These are phyloP conservation scores for Dioszegia hungarica DNA, from an alignment of 768 basidiomycete genomes.

Conservation along the genomic window DNA sequence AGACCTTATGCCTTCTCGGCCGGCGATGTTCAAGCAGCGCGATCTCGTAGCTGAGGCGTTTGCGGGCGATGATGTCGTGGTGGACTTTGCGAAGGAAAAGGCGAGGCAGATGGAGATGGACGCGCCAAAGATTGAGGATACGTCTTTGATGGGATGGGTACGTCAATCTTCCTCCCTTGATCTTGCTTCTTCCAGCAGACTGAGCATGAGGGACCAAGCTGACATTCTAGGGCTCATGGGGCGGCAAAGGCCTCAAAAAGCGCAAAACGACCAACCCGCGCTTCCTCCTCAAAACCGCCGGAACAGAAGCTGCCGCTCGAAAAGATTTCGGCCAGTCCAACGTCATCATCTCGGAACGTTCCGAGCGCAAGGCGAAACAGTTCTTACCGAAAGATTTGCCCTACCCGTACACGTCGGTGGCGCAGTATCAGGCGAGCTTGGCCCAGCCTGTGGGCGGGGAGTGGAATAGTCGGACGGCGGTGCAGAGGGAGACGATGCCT, in stretches of 20 bases:
- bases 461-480: constrained; percentile 77
- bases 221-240: constrained; percentile 75
- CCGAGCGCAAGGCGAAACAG: constrained; percentile 86
- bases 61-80: constrained; percentile 92
- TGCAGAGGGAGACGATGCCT: constrained; percentile 66
- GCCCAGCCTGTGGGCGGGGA: constrained; percentile 76
- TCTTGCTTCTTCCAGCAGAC: background rate
- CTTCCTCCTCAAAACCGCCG: constrained; percentile 74
- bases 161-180: constrained; percentile 35
- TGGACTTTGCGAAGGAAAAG: constrained; percentile 85
- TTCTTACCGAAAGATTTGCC: constrained; percentile 88
- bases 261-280: constrained; percentile 56
- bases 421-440: constrained; percentile 84
- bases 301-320: constrained; percentile 71
- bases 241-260: constrained; percentile 63
- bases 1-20: constrained; percentile 42
- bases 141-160: constrained; percentile 92
- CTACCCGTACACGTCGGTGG: constrained; percentile 86
- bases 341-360: constrained; percentile 92
- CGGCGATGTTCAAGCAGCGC: constrained; percentile 72
- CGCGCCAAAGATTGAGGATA: constrained; percentile 81
- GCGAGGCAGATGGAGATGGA: constrained; percentile 74
- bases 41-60: constrained; percentile 92
- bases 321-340: constrained; percentile 79
- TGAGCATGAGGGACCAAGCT: background rate